Evolutionary conservation across 768 basidiomycete genomes (phyloP).

Genomic region (Russula foetens): DNA sequence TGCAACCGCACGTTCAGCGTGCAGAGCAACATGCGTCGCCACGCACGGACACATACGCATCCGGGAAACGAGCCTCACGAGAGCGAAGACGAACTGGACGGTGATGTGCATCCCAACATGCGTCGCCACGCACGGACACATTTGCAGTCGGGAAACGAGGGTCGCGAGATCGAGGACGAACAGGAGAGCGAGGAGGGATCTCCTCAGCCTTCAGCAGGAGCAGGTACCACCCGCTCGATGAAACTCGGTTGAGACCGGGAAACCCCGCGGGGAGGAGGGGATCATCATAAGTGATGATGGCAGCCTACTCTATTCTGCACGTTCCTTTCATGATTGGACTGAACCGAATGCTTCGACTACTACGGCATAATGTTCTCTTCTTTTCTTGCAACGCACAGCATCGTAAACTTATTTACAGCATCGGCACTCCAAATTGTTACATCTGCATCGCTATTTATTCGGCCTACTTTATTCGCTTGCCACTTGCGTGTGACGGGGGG

Average conservation of each 20-base stretch:
- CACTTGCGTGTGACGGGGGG: background rate
- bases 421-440: constrained; percentile 11
- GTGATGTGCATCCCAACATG: too few species aligned
- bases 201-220: constrained; percentile 3
- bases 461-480: constrained; percentile 14
- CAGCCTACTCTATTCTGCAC: background rate
- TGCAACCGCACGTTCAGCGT: constrained; percentile 82
- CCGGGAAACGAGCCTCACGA: constrained; percentile 12
- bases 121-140: constrained; percentile 76
- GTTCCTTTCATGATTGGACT: background rate
- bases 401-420: constrained; percentile 3
- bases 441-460: constrained; percentile 16
- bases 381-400: constrained; percentile 4
- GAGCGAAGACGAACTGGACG: constrained; percentile 14
- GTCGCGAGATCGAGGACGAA: constrained; percentile 11
- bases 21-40: constrained; percentile 83
- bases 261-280: background rate
- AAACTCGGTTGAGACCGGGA: background rate
- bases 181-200: constrained; percentile 19
- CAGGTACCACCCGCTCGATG: background rate
- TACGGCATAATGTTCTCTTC: constrained; percentile 10
- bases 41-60: constrained; percentile 61
- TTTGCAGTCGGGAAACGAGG: constrained; percentile 24
- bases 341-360: background rate
- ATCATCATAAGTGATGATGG: background rate